A percentile compares a stretch with the other conserved stretches of the same genome.
Conservation (phyloP, 2,329 filamentous ascomycete genomes). For the Aspergillus caelatus region DNA sequence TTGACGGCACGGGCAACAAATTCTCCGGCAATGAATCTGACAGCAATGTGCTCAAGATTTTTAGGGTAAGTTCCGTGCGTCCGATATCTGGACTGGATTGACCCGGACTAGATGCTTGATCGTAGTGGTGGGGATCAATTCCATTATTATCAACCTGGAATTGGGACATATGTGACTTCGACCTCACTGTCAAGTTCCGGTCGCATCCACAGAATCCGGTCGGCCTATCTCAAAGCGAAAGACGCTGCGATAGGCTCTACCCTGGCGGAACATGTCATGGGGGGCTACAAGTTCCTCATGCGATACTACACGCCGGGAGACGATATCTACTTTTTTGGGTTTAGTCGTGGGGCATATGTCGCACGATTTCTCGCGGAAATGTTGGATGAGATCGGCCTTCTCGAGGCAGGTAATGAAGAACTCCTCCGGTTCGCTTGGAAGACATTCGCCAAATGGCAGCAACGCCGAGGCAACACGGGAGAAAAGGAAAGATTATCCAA, state of each 20-base stretch:
- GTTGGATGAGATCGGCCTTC: constrained; percentile 78
- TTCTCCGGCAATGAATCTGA: constrained; percentile 48
- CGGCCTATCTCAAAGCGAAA: constrained; percentile 41
- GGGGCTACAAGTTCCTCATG: constrained; percentile 79
- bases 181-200: constrained; percentile 34
- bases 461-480: constrained; percentile 29
- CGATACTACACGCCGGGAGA: constrained; percentile 65
- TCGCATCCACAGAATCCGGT: constrained; percentile 57
- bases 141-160: constrained; percentile 49
- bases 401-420: constrained; percentile 82
- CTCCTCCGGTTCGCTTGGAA: constrained; percentile 83
- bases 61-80: constrained; percentile 36
- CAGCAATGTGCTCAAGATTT: constrained; percentile 52
- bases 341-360: constrained; percentile 72
- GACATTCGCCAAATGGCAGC: constrained; percentile 48
- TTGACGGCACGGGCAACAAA: constrained; percentile 50
- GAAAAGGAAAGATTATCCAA: constrained; percentile 58
- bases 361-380: constrained; percentile 79
- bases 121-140: constrained; percentile 43
- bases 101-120: constrained; percentile 39
- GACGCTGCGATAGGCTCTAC: constrained; percentile 79
- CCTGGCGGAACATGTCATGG: constrained; percentile 81
- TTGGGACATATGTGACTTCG: constrained; percentile 48
- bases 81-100: not conserved
- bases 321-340: constrained; percentile 72